Evolutionary conservation across 306 rosid species (phyloP).

Genomic region (Medicago arabica): DNA sequence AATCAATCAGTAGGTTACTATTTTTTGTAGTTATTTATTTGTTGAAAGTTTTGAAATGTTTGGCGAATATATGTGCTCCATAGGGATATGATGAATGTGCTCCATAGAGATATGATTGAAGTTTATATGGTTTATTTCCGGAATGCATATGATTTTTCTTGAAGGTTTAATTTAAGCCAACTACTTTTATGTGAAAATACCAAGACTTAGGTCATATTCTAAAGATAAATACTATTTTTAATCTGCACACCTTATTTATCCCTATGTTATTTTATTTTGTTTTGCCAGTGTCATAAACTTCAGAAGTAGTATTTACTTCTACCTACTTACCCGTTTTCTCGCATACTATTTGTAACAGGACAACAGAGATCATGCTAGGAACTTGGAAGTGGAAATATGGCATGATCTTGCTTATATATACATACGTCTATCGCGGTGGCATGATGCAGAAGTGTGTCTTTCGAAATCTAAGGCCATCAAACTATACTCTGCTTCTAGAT

Average conservation of each 20-base stretch:
- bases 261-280: not conserved
- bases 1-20: slow-evolving; percentile 8
- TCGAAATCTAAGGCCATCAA: slow-evolving; percentile 75
- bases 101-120: too few species aligned
- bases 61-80: slow-evolving; percentile 18
- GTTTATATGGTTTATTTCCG: not conserved
- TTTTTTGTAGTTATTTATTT: not conserved
- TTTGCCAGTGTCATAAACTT: slow-evolving; percentile 26
- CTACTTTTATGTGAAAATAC: slow-evolving; percentile 28
- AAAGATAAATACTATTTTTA: not conserved
- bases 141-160: slow-evolving; percentile 19
- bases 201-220: slow-evolving; percentile 6
- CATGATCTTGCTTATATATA: slow-evolving; percentile 81
- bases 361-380: slow-evolving; percentile 53
- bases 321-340: slow-evolving; percentile 25
- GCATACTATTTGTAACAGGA: slow-evolving; percentile 53
- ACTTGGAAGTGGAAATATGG: slow-evolving; percentile 83
- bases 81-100: slow-evolving; percentile 2
- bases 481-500: slow-evolving; percentile 69
- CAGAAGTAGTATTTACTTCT: slow-evolving; percentile 28
- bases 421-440: slow-evolving; percentile 72
- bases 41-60: slow-evolving; percentile 25
- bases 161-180: slow-evolving; percentile 9
- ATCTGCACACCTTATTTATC: slow-evolving; percentile 5
- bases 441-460: slow-evolving; percentile 81